Conservation (phyloP, 768 basidiomycete genomes). For the Lenzites betulinus region DNA sequence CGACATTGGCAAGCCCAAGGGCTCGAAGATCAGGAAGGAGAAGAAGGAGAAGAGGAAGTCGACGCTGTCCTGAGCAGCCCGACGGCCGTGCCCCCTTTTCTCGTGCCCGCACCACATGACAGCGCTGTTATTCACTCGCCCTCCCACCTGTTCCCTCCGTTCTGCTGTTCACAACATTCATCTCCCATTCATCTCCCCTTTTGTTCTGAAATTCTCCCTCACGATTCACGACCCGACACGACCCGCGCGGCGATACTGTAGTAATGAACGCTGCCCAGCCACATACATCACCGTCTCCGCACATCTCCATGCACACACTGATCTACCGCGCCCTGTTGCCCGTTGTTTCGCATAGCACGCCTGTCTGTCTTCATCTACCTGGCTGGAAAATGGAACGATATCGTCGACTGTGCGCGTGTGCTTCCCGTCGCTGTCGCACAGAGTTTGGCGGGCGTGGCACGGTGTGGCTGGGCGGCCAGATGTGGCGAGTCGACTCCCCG, state of each 20-base stretch:
- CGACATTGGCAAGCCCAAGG: constrained; percentile 47
- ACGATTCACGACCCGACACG: constrained; percentile 24
- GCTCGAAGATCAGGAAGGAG: constrained; percentile 53
- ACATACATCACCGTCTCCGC: constrained; percentile 8
- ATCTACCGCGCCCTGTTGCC: constrained; percentile 16
- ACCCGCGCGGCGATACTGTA: constrained; percentile 26
- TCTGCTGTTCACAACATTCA: constrained; percentile 1
- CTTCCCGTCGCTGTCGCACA: constrained; percentile 1
- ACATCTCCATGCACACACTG: constrained; percentile 4
- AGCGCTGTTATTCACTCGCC: constrained; percentile 6
- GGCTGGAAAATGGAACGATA: constrained; percentile 9
- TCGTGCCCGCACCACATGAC: constrained; percentile 18
- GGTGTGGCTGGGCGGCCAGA: constrained; percentile 10
- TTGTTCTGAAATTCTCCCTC: too few species aligned
- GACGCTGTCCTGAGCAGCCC: constrained; percentile 37
- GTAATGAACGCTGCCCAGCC: constrained; percentile 19
- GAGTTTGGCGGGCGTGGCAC: constrained; percentile 11
- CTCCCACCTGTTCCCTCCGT: background rate
- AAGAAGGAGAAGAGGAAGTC: constrained; percentile 58
- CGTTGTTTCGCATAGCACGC: constrained; percentile 17
- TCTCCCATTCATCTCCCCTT: constrained; percentile 1
- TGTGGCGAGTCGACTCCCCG: constrained; percentile 1
- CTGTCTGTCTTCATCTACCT: background rate
- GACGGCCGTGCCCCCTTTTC: background rate
- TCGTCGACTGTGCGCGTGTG: background rate